Evolutionary conservation across 768 basidiomycete species (phyloP).

Genomic region (Pleurotus djamor): DNA sequence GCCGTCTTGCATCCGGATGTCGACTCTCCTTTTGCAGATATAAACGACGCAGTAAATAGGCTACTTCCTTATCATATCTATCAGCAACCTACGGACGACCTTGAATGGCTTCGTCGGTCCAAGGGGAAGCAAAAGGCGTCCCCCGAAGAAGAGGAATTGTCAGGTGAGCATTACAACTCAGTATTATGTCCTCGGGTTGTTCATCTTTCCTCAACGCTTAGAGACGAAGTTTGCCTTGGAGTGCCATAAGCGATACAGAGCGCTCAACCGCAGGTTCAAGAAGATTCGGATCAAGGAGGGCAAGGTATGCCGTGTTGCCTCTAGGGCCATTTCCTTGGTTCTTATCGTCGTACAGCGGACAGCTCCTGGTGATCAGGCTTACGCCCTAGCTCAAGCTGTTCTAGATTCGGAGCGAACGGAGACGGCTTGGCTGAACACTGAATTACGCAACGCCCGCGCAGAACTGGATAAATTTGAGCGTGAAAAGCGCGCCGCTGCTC

Average conservation of each 20-base stretch:
- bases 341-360: conserved; percentile 39
- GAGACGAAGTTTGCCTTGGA: conserved; percentile 72
- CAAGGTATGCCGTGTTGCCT: conserved; percentile 39
- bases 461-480: conserved; percentile 69
- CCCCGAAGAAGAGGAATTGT: conserved; percentile 14
- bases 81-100: conserved; percentile 70
- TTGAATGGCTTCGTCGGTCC: conserved; percentile 25
- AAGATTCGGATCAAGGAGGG: conserved; percentile 51
- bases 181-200: conserved; percentile 22
- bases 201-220: conserved; percentile 21
- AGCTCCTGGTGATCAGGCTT: conserved; percentile 61
- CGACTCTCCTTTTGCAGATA: conserved; percentile 66
- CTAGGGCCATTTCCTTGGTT: neutral
- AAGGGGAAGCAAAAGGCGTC: conserved; percentile 69
- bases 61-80: conserved; percentile 81
- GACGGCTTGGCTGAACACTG: conserved; percentile 50
- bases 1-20: conserved; percentile 61
- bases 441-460: conserved; percentile 58
- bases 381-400: conserved; percentile 59
- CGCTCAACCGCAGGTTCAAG: conserved; percentile 57
- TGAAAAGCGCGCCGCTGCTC: conserved; percentile 54
- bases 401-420: conserved; percentile 69
- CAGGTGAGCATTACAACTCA: conserved; percentile 23
- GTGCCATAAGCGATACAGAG: conserved; percentile 56
- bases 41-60: conserved; percentile 62